phyloP scores from a whole-genome alignment of 352 stramenopile genomes.

The Pythium phragmitis region DNA sequence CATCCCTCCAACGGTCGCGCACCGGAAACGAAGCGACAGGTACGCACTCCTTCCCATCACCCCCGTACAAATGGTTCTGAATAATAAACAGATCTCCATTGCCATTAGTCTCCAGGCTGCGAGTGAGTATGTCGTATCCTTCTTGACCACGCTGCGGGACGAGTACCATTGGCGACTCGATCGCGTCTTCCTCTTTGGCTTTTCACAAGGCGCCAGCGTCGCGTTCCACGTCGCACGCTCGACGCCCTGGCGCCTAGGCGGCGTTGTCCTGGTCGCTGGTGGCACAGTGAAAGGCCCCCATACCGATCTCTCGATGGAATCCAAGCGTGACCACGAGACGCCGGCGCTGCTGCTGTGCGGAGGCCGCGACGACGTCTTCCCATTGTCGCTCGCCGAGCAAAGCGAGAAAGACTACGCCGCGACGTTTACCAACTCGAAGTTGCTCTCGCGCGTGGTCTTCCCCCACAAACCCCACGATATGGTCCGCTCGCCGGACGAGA shows the following conservation, averaged over 20 bases:
- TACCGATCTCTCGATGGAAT: not conserved
- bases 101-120: conserved; percentile 36
- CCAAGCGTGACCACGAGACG: conserved; percentile 30
- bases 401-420: conserved; percentile 31
- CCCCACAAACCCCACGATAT: conserved; percentile 52
- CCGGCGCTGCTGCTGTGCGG: conserved; percentile 50
- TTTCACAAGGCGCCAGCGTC: conserved; percentile 64
- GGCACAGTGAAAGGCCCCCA: conserved; percentile 42
- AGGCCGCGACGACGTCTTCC: conserved; percentile 38
- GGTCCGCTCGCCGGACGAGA: conserved; percentile 48
- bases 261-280: conserved; percentile 52
- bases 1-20: conserved; percentile 36
- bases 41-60: conserved; percentile 10
- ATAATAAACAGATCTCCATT: too few relatives aligned
- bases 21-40: conserved; percentile 47
- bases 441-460: conserved; percentile 18
- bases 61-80: not conserved
- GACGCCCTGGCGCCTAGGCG: conserved; percentile 37
- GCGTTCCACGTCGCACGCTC: conserved; percentile 58
- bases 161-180: conserved; percentile 50
- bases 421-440: conserved; percentile 19
- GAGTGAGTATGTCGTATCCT: conserved; percentile 40
- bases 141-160: conserved; percentile 47
- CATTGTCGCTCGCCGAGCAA: conserved; percentile 30
- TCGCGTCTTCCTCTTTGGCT: conserved; percentile 61